phyloP scores from a whole-genome alignment of 2,329 filamentous ascomycete species.

The Fusarium haematococcum region DNA sequence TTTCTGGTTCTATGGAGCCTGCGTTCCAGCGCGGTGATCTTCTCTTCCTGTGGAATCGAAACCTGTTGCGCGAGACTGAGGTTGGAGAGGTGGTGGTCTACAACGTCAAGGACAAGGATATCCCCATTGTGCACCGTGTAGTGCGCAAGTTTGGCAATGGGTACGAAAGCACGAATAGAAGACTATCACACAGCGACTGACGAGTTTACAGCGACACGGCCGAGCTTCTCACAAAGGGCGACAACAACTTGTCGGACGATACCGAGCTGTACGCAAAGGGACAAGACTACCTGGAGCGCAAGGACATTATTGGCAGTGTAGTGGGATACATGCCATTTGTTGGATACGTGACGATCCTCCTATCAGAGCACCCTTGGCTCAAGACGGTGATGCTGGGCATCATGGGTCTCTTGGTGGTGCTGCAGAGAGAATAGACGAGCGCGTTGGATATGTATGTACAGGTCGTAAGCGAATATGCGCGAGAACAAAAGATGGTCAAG shows the following conservation, averaged over 20 bases:
- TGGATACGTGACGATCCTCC: constrained; percentile 94
- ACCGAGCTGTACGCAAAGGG: constrained; percentile 86
- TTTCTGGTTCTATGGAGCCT: constrained; percentile 86
- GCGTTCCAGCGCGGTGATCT: constrained; percentile 84
- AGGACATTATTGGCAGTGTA: constrained; percentile 94
- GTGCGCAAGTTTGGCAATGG: constrained; percentile 78
- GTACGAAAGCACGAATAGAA: constrained; percentile 49
- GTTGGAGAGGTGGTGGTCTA: constrained; percentile 72
- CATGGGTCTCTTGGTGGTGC: constrained; percentile 93
- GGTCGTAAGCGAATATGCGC: constrained; percentile 2
- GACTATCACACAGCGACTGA: constrained; percentile 4
- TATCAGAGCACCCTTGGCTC: constrained; percentile 96
- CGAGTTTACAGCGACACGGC: constrained; percentile 59
- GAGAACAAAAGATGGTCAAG: neutral
- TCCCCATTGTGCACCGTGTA: constrained; percentile 95
- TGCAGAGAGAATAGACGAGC: constrained; percentile 81
- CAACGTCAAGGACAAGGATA: constrained; percentile 92
- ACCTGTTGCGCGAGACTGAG: constrained; percentile 65
- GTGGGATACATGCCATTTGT: constrained; percentile 93
- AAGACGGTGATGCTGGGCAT: constrained; percentile 95
- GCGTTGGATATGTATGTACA: neutral
- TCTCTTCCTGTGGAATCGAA: constrained; percentile 81
- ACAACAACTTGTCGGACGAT: constrained; percentile 95
- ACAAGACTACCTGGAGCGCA: constrained; percentile 87
- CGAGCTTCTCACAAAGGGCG: constrained; percentile 94